These are phyloP conservation scores for Babesia divergens DNA, from an alignment of 169 alveolate genomes.

Conservation along the genomic window DNA sequence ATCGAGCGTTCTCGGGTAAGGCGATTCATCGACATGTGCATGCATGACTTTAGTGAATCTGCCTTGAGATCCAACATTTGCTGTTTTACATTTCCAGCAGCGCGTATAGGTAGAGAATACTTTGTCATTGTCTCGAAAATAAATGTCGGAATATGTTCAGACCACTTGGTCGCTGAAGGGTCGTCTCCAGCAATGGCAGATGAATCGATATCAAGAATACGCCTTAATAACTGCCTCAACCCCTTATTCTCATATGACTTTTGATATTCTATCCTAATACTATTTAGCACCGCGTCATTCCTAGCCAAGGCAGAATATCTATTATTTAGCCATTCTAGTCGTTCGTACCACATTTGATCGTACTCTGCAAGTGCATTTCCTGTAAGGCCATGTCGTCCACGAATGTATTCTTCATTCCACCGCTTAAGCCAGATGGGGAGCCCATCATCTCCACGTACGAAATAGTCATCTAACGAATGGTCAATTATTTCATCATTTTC, in stretches of 20 bases:
- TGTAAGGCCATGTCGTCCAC: neutral
- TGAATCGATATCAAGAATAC: no score
- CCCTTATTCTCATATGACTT: no score
- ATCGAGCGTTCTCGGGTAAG: neutral
- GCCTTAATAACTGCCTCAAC: no score
- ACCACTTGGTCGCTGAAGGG: slow-evolving; percentile 4
- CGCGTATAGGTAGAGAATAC: neutral
- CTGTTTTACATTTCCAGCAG: neutral
- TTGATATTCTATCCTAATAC: no score
- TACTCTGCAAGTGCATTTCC: neutral
- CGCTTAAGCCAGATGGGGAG: neutral
- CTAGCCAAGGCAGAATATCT: neutral
- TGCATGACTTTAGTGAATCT: neutral
- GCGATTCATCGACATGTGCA: neutral
- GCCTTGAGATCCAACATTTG: slow-evolving; percentile 15
- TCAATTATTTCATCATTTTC: neutral
- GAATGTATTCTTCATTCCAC: slow-evolving; percentile 26
- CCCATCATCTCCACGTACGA: neutral
- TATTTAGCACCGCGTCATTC: neutral
- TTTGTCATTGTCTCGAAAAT: neutral
- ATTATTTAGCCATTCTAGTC: neutral
- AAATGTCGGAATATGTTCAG: slow-evolving; percentile 11
- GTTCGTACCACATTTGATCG: slow-evolving; percentile 38
- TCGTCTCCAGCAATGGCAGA: no score
- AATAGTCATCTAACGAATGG: neutral